These are phyloP conservation scores for Aspergillus sp. DNA, from an alignment of 2,329 filamentous ascomycete species.

Conservation along the genomic window DNA sequence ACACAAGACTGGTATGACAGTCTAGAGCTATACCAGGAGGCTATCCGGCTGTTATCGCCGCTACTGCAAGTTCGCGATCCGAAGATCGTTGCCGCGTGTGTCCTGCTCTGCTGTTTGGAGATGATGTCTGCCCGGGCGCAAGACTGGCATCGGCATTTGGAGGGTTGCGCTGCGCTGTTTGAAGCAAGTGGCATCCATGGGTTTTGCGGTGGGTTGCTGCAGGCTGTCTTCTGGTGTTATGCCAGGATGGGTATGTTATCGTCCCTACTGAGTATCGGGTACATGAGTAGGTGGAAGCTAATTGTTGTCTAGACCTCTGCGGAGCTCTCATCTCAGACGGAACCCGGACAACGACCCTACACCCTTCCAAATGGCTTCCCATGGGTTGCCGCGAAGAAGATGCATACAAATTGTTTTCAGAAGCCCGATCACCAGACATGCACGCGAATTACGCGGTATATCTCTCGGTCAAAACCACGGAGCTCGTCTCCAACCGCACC, in stretches of 20 bases:
- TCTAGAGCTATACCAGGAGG: constrained; percentile 58
- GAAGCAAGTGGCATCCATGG: constrained; percentile 57
- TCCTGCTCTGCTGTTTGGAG: constrained; percentile 60
- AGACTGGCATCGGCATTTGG: constrained; percentile 61
- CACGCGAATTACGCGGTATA: constrained; percentile 65
- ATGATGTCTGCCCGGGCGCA: constrained; percentile 56
- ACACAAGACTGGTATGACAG: constrained; percentile 54
- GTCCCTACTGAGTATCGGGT: not conserved
- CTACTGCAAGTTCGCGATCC: constrained; percentile 54
- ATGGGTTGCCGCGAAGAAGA: constrained; percentile 43
- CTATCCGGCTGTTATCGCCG: constrained; percentile 55
- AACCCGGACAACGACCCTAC: constrained; percentile 55
- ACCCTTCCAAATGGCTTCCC: constrained; percentile 55
- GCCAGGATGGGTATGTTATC: constrained; percentile 55
- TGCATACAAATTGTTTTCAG: constrained; percentile 44
- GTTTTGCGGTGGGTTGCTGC: constrained; percentile 55
- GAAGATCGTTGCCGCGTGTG: constrained; percentile 57
- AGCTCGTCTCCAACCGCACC: constrained; percentile 56
- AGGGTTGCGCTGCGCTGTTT: constrained; percentile 60
- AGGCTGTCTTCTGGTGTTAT: constrained; percentile 64
- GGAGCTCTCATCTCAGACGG: constrained; percentile 59
- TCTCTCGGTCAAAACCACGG: constrained; percentile 57
- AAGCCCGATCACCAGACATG: constrained; percentile 54
- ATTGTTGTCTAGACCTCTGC: constrained; percentile 52
- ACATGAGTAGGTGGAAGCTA: not conserved